Conservation (phyloP, 352 stramenopile species). For the Globisporangium solare region DNA sequence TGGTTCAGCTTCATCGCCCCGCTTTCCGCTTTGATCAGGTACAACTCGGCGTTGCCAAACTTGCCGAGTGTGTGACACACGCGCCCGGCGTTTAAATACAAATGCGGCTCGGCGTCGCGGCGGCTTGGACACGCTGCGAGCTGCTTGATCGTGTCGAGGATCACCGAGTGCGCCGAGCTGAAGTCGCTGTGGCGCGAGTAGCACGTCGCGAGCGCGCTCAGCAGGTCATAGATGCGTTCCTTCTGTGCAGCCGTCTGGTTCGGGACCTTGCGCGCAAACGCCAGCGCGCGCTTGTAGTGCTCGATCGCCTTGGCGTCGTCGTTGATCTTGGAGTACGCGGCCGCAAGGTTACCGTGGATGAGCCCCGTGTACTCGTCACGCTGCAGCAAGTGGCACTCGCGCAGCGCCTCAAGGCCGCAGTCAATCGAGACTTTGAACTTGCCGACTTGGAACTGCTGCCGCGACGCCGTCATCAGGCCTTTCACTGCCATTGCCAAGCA, state of each 20-base stretch:
- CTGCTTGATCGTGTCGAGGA: conserved; percentile 46
- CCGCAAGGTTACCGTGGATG: conserved; percentile 62
- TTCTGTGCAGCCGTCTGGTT: conserved; percentile 28
- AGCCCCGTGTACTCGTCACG: conserved; percentile 61
- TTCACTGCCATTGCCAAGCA: conserved; percentile 28
- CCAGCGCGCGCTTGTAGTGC: conserved; percentile 54
- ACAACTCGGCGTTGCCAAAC: conserved; percentile 37
- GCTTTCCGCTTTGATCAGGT: conserved; percentile 33
- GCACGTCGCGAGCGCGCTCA: conserved; percentile 46
- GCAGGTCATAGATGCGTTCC: conserved; percentile 55
- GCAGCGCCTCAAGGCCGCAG: conserved; percentile 37
- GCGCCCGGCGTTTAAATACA: conserved; percentile 55
- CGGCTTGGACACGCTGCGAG: conserved; percentile 38
- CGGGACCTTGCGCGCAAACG: conserved; percentile 26
- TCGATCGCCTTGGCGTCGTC: conserved; percentile 55
- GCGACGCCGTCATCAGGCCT: conserved; percentile 41
- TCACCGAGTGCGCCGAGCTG: conserved; percentile 40
- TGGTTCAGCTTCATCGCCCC: conserved; percentile 24
- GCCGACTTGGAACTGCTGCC: conserved; percentile 53
- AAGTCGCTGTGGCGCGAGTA: conserved; percentile 55
- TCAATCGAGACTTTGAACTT: conserved; percentile 53
- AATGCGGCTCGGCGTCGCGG: conserved; percentile 34
- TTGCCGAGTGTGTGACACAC: conserved; percentile 53
- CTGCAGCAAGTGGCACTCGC: conserved; percentile 42
- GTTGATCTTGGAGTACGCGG: conserved; percentile 47